These are phyloP conservation scores for Arthrobotrys conoides DNA, from an alignment of 2,329 filamentous ascomycete species.

Conservation along the genomic window DNA sequence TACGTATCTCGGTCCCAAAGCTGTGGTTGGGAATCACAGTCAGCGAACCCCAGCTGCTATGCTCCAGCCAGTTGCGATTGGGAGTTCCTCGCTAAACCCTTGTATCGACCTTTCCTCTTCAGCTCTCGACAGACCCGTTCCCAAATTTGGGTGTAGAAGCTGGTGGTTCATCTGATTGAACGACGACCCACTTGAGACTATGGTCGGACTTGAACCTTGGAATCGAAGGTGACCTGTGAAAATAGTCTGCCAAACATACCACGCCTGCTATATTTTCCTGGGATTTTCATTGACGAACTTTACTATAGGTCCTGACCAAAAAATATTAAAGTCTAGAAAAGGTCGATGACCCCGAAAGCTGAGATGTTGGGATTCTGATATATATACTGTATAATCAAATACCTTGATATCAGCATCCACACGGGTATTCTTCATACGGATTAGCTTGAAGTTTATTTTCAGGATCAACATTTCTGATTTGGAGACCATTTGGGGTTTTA, in stretches of 20 bases:
- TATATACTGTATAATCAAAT: too few relatives aligned
- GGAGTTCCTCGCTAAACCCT: conserved; percentile 8
- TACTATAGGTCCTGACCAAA: too few relatives aligned
- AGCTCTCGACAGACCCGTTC: conserved; percentile 11
- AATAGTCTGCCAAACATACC: neutral
- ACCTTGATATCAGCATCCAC: too few relatives aligned
- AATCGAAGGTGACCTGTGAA: neutral
- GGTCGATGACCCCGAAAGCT: neutral
- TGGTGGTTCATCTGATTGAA: neutral
- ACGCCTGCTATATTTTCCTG: neutral
- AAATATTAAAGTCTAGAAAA: too few relatives aligned
- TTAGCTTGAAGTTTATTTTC: too few relatives aligned
- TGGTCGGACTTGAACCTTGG: neutral
- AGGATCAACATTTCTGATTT: too few relatives aligned
- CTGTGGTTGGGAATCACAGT: conserved; percentile 11
- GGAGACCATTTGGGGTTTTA: too few relatives aligned
- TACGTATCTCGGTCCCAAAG: neutral
- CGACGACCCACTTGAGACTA: conserved; percentile 9
- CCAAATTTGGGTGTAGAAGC: conserved; percentile 2
- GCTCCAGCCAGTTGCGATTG: conserved; percentile 4
- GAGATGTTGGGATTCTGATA: neutral
- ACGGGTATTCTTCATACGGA: too few relatives aligned
- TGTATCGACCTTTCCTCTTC: conserved; percentile 10
- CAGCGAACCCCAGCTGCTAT: neutral
- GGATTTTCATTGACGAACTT: too few relatives aligned